Evolutionary conservation across 2,329 filamentous ascomycete genomes (phyloP).

Genomic region (Piedraia hortae): DNA sequence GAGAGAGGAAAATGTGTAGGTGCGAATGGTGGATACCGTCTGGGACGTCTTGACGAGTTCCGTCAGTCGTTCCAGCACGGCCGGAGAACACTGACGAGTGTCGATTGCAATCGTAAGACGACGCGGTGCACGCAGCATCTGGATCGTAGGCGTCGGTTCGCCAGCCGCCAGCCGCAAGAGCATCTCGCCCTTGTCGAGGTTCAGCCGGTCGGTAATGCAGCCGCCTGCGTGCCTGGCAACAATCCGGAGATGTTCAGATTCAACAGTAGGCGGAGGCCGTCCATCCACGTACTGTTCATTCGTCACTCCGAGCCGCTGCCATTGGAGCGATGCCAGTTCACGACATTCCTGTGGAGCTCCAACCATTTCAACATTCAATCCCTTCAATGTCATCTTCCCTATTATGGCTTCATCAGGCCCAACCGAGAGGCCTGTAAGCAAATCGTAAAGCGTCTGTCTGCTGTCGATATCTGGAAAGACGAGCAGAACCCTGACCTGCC

Average conservation of each 20-base stretch:
- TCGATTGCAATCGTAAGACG: conserved; percentile 45
- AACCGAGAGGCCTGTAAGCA: conserved; percentile 45
- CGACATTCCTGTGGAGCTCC: conserved; percentile 24
- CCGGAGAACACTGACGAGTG: conserved; percentile 9
- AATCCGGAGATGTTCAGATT: conserved; percentile 50
- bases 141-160: conserved; percentile 27
- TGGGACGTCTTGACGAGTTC: conserved; percentile 32
- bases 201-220: conserved; percentile 58
- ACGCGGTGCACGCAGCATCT: conserved; percentile 44
- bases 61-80: conserved; percentile 30
- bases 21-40: conserved; percentile 37
- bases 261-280: conserved; percentile 36
- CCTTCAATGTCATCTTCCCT: conserved; percentile 37
- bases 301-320: conserved; percentile 43
- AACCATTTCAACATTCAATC: conserved; percentile 38
- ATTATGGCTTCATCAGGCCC: conserved; percentile 41
- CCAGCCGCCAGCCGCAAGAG: conserved; percentile 17
- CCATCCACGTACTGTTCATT: conserved; percentile 36
- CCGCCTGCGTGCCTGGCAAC: conserved; percentile 46
- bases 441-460: conserved; percentile 40
- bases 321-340: conserved; percentile 23
- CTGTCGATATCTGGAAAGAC: conserved; percentile 51
- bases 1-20: conserved; percentile 23
- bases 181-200: conserved; percentile 30
- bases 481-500: conserved; percentile 45